A percentile compares a stretch with the other conserved stretches of the same genome.
These are phyloP conservation scores for Agaricus blazei DNA, from an alignment of 768 basidiomycete genomes.

Conservation along the genomic window DNA sequence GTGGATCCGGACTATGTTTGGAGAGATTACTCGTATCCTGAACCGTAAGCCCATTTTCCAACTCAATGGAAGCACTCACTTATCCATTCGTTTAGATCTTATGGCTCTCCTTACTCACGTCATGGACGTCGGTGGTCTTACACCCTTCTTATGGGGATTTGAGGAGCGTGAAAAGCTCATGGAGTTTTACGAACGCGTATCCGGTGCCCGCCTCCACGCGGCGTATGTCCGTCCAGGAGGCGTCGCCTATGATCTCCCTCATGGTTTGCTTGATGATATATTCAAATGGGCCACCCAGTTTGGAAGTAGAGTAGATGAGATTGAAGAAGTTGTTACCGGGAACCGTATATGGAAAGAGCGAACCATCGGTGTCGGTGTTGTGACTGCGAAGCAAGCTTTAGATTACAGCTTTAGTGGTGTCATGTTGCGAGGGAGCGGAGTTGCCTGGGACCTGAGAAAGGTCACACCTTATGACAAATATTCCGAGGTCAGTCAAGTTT, in stretches of 20 bases:
- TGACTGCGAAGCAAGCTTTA: constrained; percentile 88
- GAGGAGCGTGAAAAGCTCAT: constrained; percentile 99
- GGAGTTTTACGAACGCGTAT: constrained; percentile 99
- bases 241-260: constrained; percentile 95
- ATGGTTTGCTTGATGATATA: constrained; percentile 98
- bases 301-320: constrained; percentile 84
- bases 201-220: constrained; percentile 93
- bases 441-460: constrained; percentile 94
- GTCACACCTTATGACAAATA: constrained; percentile 95
- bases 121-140: constrained; percentile 97
- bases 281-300: constrained; percentile 98
- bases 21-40: constrained; percentile 92
- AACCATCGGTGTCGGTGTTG: constrained; percentile 84
- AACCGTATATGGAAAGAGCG: constrained; percentile 99
- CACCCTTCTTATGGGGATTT: constrained; percentile 99
- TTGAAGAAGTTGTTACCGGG: constrained; percentile 95
- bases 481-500: constrained; percentile 57
- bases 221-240: constrained; percentile 98
- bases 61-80: constrained; percentile 3
- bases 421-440: constrained; percentile 91
- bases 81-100: constrained; percentile 55
- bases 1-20: constrained; percentile 97
- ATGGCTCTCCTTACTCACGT: constrained; percentile 97
- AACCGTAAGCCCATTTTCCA: constrained; percentile 58
- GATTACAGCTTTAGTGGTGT: constrained; percentile 95